Conservation (phyloP, 106 monocot genomes). For the Dendrobium huoshanense region DNA sequence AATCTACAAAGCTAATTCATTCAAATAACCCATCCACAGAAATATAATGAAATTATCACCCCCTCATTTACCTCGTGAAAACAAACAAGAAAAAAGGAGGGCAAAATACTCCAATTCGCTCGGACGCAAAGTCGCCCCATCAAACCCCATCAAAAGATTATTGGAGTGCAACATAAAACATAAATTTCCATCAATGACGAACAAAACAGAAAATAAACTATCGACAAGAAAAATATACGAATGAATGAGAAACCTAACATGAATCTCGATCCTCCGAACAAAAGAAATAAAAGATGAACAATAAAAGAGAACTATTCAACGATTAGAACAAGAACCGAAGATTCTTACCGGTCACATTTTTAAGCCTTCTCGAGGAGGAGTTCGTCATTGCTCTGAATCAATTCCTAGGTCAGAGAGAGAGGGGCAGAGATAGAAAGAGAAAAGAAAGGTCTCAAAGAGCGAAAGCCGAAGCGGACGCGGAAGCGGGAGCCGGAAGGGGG, state of each 20-base stretch:
- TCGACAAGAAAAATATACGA: neutral
- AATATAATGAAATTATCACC: neutral
- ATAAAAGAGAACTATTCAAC: neutral
- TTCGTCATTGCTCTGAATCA: neutral
- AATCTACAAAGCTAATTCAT: neutral
- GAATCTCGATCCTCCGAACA: neutral
- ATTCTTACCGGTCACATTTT: neutral
- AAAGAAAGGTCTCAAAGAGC: no score
- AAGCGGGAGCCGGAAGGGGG: no score
- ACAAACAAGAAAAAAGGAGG: neutral
- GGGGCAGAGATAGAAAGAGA: neutral
- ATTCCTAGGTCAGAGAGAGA: neutral
- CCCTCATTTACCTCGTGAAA: neutral
- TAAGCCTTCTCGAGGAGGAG: neutral
- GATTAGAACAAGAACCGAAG: neutral
- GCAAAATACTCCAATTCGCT: neutral
- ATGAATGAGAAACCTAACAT: neutral
- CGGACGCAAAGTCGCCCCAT: neutral
- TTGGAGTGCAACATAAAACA: neutral
- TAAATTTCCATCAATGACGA: neutral
- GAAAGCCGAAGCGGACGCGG: no score
- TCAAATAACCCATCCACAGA: neutral
- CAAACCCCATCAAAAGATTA: neutral
- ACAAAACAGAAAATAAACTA: neutral
- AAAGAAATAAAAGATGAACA: neutral